Percentiles rank a stretch among this genome's conserved stretches.
Conservation (phyloP, 225 moss, liverwort and hornwort genomes). For the Lunularia cruciata region DNA sequence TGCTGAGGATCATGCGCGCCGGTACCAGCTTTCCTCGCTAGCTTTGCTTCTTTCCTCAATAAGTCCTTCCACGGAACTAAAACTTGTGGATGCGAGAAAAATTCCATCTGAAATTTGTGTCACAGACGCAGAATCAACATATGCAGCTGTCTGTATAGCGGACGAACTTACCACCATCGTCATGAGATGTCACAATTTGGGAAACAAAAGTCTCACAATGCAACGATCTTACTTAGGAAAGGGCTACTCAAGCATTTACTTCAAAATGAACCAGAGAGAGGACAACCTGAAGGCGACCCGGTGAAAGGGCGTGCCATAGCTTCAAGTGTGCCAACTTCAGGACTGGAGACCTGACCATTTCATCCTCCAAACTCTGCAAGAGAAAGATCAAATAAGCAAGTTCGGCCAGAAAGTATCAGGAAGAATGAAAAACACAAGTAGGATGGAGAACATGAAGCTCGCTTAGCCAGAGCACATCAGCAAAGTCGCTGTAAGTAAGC, state of each 20-base stretch:
- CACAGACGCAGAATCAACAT: background rate
- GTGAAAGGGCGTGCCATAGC: slow-evolving; percentile 88
- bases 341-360: no score
- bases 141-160: background rate
- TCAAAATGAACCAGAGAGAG: background rate
- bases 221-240: no score
- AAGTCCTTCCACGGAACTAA: slow-evolving; percentile 78
- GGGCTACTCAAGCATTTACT: no score
- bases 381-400: background rate
- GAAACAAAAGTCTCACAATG: no score
- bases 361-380: slow-evolving; percentile 88
- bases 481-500: no score
- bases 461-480: no score
- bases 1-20: slow-evolving; percentile 46
- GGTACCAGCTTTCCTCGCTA: slow-evolving; percentile 52
- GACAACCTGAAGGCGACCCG: slow-evolving; percentile 66
- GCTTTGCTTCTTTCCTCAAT: slow-evolving; percentile 72
- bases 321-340: slow-evolving; percentile 75
- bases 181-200: no score
- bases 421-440: background rate
- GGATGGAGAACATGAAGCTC: no score
- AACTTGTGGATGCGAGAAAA: slow-evolving; percentile 73
- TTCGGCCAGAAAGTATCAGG: background rate
- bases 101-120: slow-evolving; percentile 56
- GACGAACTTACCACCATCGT: no score